Base-by-base conservation (phyloP, 192 early-diverging fungal genomes). In the Endogone sp. region DNA sequence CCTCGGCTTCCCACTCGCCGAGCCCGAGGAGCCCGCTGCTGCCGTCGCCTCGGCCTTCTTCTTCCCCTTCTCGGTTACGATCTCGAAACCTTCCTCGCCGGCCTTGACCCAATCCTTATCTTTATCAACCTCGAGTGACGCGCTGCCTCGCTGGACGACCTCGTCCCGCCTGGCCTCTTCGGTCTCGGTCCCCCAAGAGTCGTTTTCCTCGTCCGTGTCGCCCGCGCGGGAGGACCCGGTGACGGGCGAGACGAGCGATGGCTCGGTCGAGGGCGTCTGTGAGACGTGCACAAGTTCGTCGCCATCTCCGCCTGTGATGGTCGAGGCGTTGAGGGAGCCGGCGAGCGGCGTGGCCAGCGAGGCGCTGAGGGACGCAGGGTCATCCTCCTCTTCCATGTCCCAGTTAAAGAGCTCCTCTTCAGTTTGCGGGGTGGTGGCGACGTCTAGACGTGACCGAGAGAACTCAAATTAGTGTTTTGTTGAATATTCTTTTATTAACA, bases 391-490 rank as follows among this genome's bases (percentile, higher is more conserved):
- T 10, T 60, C 59, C 22, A 26, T 28, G 22, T 60, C 59, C 59
- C 59, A 60, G 22, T 60, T 60, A 22, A 60, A 60, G 59, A 28
- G 27, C 22, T 60, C 59, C 22, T 60, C 59, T 10, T 60, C 59
- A 22, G 22, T 28, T 60, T 60, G 22, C 9, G 37, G 37, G 16
- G 37, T 49, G 9, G 37, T 49, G 37, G 37, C 37, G 37, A 49
- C 37, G 37, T 49, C 37, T 49, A 16, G 37, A 16, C 6, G 37
- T 49, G n/a, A n/a, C n/a, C n/a, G n/a, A n/a, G n/a, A n/a, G n/a
- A n/a, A n/a, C n/a, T n/a, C n/a, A n/a, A n/a, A n/a, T n/a, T n/a
- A n/a, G n/a, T n/a, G n/a, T n/a, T n/a, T n/a, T n/a, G n/a, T n/a
- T n/a, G n/a, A n/a, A n/a, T n/a, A n/a, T n/a, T n/a, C n/a, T n/a